phyloP scores from a whole-genome alignment of 106 monocot species.

The Posidonia australis region DNA sequence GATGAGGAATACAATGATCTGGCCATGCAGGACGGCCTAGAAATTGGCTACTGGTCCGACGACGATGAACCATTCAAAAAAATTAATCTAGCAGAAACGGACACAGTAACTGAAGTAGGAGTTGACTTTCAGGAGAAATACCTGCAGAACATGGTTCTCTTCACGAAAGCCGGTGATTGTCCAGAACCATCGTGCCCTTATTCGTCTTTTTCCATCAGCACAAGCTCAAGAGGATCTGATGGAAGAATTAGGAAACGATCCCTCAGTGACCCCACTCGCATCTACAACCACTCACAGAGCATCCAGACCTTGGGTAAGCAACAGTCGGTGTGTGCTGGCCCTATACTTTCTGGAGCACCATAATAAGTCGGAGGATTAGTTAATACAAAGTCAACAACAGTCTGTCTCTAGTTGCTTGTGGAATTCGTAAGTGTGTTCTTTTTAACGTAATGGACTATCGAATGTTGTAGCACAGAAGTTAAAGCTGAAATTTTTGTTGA shows the following conservation, averaged over 20 bases:
- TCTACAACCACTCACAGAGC: constrained; percentile 11
- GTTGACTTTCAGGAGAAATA: constrained; percentile 20
- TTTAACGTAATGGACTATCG: no score
- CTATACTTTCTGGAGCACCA: not conserved
- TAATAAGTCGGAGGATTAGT: no score
- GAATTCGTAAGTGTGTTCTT: not conserved
- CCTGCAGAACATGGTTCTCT: constrained; percentile 24
- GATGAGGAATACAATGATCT: constrained; percentile 95
- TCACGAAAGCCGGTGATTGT: constrained; percentile 19
- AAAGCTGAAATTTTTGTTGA: no score
- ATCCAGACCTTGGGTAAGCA: constrained; percentile 8
- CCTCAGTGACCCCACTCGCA: constrained; percentile 34
- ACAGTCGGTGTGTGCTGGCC: not conserved
- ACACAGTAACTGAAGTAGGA: not conserved
- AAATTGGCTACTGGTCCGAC: constrained; percentile 48
- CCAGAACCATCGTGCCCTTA: constrained; percentile 2
- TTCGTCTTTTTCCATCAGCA: not conserved
- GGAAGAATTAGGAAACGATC: constrained; percentile 32
- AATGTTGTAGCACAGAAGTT: no score
- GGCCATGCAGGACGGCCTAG: constrained; percentile 61
- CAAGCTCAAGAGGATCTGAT: not conserved
- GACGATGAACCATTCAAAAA: constrained; percentile 25
- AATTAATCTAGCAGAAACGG: not conserved
- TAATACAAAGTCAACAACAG: not conserved
- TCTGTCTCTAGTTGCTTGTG: not conserved